Percentiles rank a stretch among this genome's conserved stretches.
Conservation (phyloP, 495 filamentous ascomycete genomes). For the Penicillium simplicissimum region DNA sequence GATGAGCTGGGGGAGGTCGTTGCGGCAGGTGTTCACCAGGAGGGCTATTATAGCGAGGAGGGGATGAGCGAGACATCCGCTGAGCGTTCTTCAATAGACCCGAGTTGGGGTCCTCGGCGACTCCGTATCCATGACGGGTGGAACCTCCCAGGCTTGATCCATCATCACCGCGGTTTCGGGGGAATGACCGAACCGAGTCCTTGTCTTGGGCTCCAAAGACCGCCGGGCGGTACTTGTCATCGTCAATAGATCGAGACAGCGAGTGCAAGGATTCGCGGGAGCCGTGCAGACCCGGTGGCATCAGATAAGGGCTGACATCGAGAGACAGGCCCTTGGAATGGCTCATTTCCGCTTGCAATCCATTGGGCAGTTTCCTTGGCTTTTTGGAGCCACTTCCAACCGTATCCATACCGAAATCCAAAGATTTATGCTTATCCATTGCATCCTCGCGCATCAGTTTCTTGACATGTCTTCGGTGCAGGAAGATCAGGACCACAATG, state of each 20-base stretch:
- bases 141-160: slow-evolving; percentile 65
- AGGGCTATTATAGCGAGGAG: slow-evolving; percentile 43
- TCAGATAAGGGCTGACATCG: slow-evolving; percentile 75
- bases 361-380: slow-evolving; percentile 39
- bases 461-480: slow-evolving; percentile 75
- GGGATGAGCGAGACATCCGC: slow-evolving; percentile 63
- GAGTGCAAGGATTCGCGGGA: slow-evolving; percentile 86
- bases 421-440: slow-evolving; percentile 84
- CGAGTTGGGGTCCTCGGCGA: slow-evolving; percentile 58
- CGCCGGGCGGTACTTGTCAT: slow-evolving; percentile 83
- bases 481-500: slow-evolving; percentile 65
- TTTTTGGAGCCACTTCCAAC: slow-evolving; percentile 37
- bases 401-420: slow-evolving; percentile 83
- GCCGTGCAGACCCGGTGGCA: slow-evolving; percentile 76
- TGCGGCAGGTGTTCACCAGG: slow-evolving; percentile 22
- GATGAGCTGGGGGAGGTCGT: slow-evolving; percentile 8
- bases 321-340: slow-evolving; percentile 76
- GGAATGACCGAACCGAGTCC: slow-evolving; percentile 56
- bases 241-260: slow-evolving; percentile 69
- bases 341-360: slow-evolving; percentile 30
- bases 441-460: slow-evolving; percentile 77
- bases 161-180: slow-evolving; percentile 52
- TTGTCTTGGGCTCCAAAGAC: slow-evolving; percentile 59
- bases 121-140: slow-evolving; percentile 35
- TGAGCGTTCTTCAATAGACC: slow-evolving; percentile 63